Evolutionary conservation across 208 protist species (phyloP), one percentile per base, ranked within the genome.

Genomic region (Trichomonas tenax): DNA sequence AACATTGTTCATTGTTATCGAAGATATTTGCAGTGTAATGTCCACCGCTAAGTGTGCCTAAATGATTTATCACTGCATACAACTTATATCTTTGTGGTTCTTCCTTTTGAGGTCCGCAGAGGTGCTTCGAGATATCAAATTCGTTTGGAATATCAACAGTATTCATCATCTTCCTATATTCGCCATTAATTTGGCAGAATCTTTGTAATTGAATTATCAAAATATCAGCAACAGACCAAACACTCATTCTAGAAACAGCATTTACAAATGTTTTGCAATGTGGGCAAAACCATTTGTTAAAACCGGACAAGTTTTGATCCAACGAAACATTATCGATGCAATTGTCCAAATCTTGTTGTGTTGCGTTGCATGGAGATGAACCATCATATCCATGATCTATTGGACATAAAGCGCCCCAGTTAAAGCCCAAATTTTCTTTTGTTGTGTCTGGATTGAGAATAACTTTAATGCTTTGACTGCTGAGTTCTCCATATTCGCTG

Each of bases 161-260:
- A 10, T 1, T n/a, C 10, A 38, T 41, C 14, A 63, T 14, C 38
- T 95, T 95, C n/a, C 58, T 63, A 95, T 38, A 63, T 46, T 48
- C 9, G 34, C 46, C 41, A 26, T 63, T 38, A 40, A 38, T 58
- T 41, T 58, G 11, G 34, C 11, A 34, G 21, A 95, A 95, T 48
- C 88, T 48, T 58, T 95, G 31, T 2, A 95, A 14, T 46, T 95
- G 88, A 6, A 95, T 14, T 38, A 95, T 95, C 0, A 95, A 10
- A 58, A 58, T 58, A 38, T 95, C 46, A 95, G 88, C n/a, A 63
- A 95, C 41, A 63, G n/a, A 46, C 88, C 88, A 95, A 34, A 95
- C n/a, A n/a, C 17, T 38, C 1, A 58, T 2, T 58, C 31, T 95
- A 34, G 21, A 21, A 38, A 63, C 44, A 10, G 88, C 88, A 36